A percentile compares a stretch with the other conserved stretches of the same genome.
Conservation (phyloP, 225 moss, liverwort and hornwort genomes). For the Sphagnum contortum region DNA sequence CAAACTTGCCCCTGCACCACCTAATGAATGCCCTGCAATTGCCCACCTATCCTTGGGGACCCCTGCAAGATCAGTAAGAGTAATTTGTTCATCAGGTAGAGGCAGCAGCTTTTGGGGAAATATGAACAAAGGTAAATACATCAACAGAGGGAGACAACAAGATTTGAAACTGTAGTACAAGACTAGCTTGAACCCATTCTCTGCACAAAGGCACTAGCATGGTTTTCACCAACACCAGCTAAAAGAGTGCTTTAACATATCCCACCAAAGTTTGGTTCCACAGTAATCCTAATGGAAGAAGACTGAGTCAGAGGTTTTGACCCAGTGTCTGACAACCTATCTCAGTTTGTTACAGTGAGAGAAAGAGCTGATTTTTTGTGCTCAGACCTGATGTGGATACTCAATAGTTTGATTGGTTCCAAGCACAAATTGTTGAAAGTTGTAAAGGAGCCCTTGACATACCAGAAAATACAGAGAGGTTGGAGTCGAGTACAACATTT, state of each 20-base stretch:
- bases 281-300: no score
- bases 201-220: neutral
- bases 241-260: no score
- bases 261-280: no score
- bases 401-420: no score
- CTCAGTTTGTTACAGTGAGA: no score
- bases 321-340: no score
- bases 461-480: slow-evolving; percentile 47
- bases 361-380: no score
- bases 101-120: neutral
- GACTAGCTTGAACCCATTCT: neutral
- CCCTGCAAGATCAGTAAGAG: slow-evolving; percentile 8
- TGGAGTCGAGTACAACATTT: slow-evolving; percentile 32
- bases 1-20: slow-evolving; percentile 5
- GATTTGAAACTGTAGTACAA: neutral
- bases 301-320: no score
- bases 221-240: neutral
- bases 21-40: slow-evolving; percentile 41
- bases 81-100: neutral
- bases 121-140: neutral
- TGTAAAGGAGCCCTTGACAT: neutral
- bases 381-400: no score
- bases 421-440: no score
- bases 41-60: slow-evolving; percentile 54
- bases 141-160: neutral